phyloP scores from a whole-genome alignment of 805 yeast species.

The Yamadazyma akitaensis region DNA sequence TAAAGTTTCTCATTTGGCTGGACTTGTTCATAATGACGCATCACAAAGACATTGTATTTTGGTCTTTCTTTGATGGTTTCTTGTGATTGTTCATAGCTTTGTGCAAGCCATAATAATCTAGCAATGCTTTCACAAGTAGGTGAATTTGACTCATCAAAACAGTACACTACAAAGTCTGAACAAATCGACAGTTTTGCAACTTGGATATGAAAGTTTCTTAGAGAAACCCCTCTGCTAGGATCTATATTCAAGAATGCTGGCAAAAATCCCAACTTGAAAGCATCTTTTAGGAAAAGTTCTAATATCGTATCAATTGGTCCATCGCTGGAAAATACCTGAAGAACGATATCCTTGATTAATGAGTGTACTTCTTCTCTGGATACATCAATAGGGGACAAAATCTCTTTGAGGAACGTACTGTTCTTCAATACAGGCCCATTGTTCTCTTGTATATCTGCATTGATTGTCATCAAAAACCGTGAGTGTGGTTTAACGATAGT shows the following conservation, averaged over 20 bases:
- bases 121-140: conserved; percentile 20
- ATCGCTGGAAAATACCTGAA: conserved; percentile 17
- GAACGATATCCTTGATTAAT: conserved; percentile 16
- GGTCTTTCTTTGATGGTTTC: neutral
- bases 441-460: conserved; percentile 10
- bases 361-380: conserved; percentile 33
- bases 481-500: conserved; percentile 15
- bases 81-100: conserved; percentile 19
- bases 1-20: neutral
- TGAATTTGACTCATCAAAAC: conserved; percentile 38
- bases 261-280: conserved; percentile 37
- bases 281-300: conserved; percentile 39
- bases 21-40: conserved; percentile 5
- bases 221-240: conserved; percentile 68
- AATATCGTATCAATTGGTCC: conserved; percentile 16
- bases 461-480: conserved; percentile 40
- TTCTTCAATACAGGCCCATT: conserved; percentile 42
- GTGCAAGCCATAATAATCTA: conserved; percentile 38
- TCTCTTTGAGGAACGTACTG: conserved; percentile 51
- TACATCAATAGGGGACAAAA: conserved; percentile 48
- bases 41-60: conserved; percentile 13
- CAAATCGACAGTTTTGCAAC: conserved; percentile 73
- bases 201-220: conserved; percentile 85
- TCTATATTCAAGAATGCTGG: conserved; percentile 60
- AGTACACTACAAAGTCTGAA: conserved; percentile 76